Evolutionary conservation across 768 basidiomycete species (phyloP), one percentile per base, ranked within the genome.

Genomic region (Lentinus brumalis): DNA sequence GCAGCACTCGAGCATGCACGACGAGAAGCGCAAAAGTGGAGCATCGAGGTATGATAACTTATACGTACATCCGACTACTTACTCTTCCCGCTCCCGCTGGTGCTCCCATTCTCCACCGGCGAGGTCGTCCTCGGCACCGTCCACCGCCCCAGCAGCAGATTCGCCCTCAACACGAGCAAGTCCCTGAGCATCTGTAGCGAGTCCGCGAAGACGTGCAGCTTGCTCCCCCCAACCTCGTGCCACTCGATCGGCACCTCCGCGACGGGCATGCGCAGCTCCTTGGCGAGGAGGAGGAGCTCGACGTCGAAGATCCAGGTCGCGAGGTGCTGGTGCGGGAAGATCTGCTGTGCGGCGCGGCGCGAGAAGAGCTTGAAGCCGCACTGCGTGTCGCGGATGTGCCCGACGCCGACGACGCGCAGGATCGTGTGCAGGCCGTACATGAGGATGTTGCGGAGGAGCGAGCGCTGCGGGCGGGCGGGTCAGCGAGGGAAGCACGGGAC

Each of bases 311-410:
- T 35, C 35, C 35, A 35, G 35, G 35, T 7, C 11, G 11, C 35
- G 7, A 6, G 35, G 35, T 35, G 35, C 69, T 96, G 89, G 2
- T 81, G 80, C 1, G 93, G 93, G 74, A 96, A 98, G 62, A 98
- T 86, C 60, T 83, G 83, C 53, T 81, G 85, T 10, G 94, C 94
- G 0, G 94, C 88, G 4, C 79, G 68, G 11, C 94, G 91, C 15
- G 94, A 87, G 76, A 96, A 96, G 30, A 98, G 84, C 76, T 98
- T 98, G 86, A 98, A 98, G 35, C 96, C 96, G 70, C 96, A 97
- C 72, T 97, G 96, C 15, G 96, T 98, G 77, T 97, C 95, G 29
- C 92, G 86, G 61, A 96, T 91, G 69, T 93, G 88, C 8, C 89
- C 89, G 3, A 95, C 94, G 50, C 96, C 95, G 32, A 96, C 87